Evolutionary conservation across 164 flowering plant species (phyloP).

Genomic region (Amborella trichopoda): DNA sequence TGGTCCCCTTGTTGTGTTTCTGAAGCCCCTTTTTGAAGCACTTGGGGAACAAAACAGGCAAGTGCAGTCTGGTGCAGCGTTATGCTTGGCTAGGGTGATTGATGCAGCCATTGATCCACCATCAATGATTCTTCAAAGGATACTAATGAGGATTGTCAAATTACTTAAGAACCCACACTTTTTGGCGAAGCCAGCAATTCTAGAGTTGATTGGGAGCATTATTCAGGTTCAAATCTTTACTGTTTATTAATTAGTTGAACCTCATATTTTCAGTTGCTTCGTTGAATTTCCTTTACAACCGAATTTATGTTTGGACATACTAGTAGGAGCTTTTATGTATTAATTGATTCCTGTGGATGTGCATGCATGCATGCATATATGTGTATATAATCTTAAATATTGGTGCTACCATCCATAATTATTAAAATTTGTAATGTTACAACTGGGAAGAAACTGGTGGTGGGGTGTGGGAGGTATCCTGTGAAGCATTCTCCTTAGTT

Average conservation of each 20-base stretch:
- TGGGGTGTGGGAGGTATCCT: no score
- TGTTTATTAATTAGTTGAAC: background rate
- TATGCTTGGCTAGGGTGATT: conserved; percentile 69
- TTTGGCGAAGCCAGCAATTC: conserved; percentile 77
- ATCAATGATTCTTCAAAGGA: conserved; percentile 36
- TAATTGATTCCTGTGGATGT: no score
- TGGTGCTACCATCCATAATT: no score
- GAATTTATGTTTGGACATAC: no score
- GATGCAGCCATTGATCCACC: conserved; percentile 56
- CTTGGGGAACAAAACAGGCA: conserved; percentile 80
- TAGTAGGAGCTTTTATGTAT: no score
- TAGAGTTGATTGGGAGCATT: conserved; percentile 68
- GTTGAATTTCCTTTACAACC: no score
- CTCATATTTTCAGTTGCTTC: no score
- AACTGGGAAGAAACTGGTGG: no score
- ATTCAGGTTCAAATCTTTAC: conserved; percentile 38
- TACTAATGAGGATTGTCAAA: conserved; percentile 57
- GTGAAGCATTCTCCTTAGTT: no score
- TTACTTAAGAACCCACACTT: conserved; percentile 74
- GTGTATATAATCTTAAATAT: no score
- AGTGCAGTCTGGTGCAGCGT: conserved; percentile 69
- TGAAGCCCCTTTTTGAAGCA: conserved; percentile 84
- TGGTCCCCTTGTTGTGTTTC: conserved; percentile 44
- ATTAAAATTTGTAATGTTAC: no score
- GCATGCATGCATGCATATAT: no score